Percentiles rank a stretch among this genome's conserved stretches.
Conservation (phyloP, 352 stramenopile genomes). For the Globisporangium mamillatum region DNA sequence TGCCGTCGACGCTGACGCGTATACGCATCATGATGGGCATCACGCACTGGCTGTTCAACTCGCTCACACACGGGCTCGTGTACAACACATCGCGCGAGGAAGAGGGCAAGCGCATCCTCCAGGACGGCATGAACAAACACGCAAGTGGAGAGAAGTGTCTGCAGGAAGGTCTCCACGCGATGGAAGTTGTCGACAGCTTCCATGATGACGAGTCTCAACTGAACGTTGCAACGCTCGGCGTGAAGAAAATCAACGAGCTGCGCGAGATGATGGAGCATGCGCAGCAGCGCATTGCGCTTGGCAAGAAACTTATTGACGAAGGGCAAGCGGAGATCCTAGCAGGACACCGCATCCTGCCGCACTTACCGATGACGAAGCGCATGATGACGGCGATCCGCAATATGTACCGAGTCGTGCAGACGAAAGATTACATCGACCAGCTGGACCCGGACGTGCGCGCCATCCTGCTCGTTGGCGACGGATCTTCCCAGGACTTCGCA, state of each 20-base stretch:
- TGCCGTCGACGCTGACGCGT: constrained; percentile 33
- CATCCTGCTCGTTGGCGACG: constrained; percentile 25
- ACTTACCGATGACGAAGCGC: constrained; percentile 51
- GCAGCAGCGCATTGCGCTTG: constrained; percentile 38
- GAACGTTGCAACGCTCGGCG: constrained; percentile 45
- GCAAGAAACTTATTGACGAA: constrained; percentile 32
- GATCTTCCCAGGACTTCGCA: not conserved
- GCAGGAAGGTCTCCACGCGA: constrained; percentile 35
- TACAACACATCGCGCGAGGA: constrained; percentile 49
- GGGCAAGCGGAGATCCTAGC: constrained; percentile 38
- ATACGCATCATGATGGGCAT: constrained; percentile 59
- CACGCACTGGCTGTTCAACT: constrained; percentile 67
- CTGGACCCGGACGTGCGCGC: constrained; percentile 50
- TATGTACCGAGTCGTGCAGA: constrained; percentile 64
- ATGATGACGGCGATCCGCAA: constrained; percentile 51
- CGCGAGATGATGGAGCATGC: constrained; percentile 43
- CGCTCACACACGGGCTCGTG: constrained; percentile 67
- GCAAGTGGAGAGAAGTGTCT: constrained; percentile 42
- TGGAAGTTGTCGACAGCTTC: constrained; percentile 45
- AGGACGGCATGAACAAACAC: constrained; percentile 60
- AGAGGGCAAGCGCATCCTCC: constrained; percentile 61
- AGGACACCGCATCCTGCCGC: constrained; percentile 45
- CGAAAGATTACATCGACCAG: constrained; percentile 69
- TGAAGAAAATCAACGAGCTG: constrained; percentile 59
- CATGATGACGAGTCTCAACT: constrained; percentile 46